These are phyloP conservation scores for Cladosporium halotolerans DNA, from an alignment of 2,329 filamentous ascomycete species.

Conservation along the genomic window DNA sequence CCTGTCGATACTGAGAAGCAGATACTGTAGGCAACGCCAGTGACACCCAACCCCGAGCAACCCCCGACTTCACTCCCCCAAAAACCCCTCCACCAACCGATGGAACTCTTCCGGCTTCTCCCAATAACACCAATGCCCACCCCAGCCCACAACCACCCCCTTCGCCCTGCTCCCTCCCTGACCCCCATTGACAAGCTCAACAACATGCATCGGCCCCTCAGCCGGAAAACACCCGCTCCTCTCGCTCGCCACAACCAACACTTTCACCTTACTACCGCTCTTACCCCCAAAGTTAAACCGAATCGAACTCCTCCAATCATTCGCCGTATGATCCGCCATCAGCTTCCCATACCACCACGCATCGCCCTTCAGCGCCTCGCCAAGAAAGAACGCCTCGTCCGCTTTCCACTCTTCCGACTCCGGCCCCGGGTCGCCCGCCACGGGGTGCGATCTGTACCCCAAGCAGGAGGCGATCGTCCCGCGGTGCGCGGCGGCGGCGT, in stretches of 20 bases:
- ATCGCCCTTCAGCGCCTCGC: conserved; percentile 6
- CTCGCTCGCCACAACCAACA: conserved; percentile 5
- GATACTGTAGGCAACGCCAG: no score
- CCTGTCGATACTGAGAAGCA: no score
- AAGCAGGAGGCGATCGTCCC: conserved; percentile 4
- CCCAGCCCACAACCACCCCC: conserved; percentile 3
- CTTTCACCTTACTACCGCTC: neutral
- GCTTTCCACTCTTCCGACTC: neutral
- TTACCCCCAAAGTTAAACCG: neutral
- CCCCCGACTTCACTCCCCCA: neutral
- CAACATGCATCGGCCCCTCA: conserved; percentile 1
- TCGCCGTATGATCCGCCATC: conserved; percentile 7
- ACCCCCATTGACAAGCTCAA: conserved; percentile 7
- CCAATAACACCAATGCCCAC: conserved; percentile 9
- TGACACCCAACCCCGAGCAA: no score
- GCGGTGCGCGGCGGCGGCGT: neutral
- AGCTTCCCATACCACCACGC: conserved; percentile 7
- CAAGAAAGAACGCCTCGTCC: conserved; percentile 5
- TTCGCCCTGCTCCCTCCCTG: neutral
- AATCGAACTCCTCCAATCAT: conserved; percentile 3
- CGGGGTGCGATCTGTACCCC: conserved; percentile 3
- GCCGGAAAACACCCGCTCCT: conserved; percentile 9
- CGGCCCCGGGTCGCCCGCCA: neutral
- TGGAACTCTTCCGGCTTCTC: conserved; percentile 3
- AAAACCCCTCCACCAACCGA: neutral